A percentile compares a stretch with the other conserved stretches of the same genome.
phyloP scores from a whole-genome alignment of 2,329 filamentous ascomycete species.

The Macrophomina tecta region DNA sequence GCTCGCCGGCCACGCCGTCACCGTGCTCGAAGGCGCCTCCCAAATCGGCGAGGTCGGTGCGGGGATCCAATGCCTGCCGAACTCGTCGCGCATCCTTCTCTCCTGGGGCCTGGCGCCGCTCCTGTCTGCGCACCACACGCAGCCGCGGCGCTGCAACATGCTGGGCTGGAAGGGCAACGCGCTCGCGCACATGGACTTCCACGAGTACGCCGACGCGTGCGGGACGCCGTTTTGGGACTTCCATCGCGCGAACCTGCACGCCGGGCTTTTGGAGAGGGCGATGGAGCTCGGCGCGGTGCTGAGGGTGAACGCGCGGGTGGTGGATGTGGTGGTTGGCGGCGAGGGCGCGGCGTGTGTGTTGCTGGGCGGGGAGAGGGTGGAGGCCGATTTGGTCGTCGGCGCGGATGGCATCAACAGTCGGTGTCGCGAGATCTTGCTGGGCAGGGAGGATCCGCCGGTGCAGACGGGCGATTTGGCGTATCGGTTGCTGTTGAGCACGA shows the following conservation, averaged over 20 bases:
- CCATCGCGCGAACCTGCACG: conserved; percentile 60
- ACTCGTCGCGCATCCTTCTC: conserved; percentile 55
- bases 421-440: conserved; percentile 54
- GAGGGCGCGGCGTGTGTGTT: conserved; percentile 44
- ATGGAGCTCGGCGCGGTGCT: conserved; percentile 56
- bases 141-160: conserved; percentile 54
- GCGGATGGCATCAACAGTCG: conserved; percentile 57
- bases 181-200: conserved; percentile 57
- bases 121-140: conserved; percentile 51
- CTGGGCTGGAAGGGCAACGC: conserved; percentile 60
- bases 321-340: conserved; percentile 49
- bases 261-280: conserved; percentile 54
- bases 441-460: conserved; percentile 53
- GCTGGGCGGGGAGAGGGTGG: conserved; percentile 40
- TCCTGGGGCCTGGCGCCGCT: conserved; percentile 56
- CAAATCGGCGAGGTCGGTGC: conserved; percentile 58
- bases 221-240: conserved; percentile 61
- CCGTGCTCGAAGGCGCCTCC: conserved; percentile 55
- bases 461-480: conserved; percentile 60
- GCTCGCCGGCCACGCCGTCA: conserved; percentile 55
- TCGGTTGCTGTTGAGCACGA: conserved; percentile 53
- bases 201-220: conserved; percentile 47
- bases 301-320: conserved; percentile 53
- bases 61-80: conserved; percentile 59
- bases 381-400: conserved; percentile 53